Evolutionary conservation across 2,329 filamentous ascomycete genomes (phyloP).

Genomic region (Diplodia scrobiculata): DNA sequence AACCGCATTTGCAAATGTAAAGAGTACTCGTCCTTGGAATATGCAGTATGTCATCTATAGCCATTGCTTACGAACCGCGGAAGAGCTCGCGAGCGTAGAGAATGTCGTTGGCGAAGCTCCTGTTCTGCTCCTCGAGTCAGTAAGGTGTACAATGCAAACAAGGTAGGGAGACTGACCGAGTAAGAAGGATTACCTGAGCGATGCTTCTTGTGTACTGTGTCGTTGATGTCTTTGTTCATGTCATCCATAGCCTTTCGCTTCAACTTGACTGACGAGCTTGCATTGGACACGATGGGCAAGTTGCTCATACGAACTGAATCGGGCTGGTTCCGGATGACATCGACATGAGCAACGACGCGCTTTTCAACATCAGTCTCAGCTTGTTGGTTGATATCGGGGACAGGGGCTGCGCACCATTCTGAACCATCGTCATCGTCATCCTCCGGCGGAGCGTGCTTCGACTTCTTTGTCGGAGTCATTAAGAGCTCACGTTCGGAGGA

Average conservation of each 20-base stretch:
- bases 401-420: not conserved
- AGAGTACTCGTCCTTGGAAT: not conserved
- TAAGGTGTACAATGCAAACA: not conserved
- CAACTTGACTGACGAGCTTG: not conserved
- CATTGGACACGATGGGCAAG: not conserved
- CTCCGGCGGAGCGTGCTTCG: no score
- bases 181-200: not conserved
- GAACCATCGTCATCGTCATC: not conserved
- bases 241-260: not conserved
- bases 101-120: not conserved
- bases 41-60: not conserved
- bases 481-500: no score
- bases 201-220: not conserved
- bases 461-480: no score
- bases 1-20: not conserved
- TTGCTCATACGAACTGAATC: not conserved
- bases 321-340: not conserved
- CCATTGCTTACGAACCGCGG: not conserved
- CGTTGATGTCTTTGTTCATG: not conserved
- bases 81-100: not conserved
- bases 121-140: not conserved
- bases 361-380: not conserved
- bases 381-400: no score
- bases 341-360: not conserved
- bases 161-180: not conserved